phyloP scores from a whole-genome alignment of 1,139 yeast genomes.

The Nakaseomyces nivariensis region DNA sequence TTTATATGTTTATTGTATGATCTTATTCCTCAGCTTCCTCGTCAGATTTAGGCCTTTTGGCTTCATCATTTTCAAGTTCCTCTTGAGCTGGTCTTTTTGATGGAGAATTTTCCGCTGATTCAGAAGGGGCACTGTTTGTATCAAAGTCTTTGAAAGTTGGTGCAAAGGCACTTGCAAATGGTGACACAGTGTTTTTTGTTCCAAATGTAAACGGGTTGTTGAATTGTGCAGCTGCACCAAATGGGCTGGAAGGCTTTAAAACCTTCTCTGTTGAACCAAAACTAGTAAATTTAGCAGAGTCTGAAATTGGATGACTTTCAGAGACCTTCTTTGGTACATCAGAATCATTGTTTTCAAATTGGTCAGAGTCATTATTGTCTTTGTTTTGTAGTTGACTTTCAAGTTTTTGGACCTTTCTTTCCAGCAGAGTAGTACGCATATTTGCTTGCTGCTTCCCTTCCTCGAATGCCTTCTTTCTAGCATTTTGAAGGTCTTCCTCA shows the following conservation, averaged over 20 bases:
- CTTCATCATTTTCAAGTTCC: slow-evolving; percentile 1
- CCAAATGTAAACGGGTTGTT: slow-evolving; percentile 1
- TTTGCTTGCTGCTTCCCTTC: slow-evolving; percentile 32
- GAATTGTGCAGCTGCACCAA: background rate
- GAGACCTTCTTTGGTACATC: background rate
- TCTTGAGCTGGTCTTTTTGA: background rate
- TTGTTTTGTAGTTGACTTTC: slow-evolving; percentile 11
- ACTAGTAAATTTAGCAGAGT: background rate
- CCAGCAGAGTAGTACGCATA: slow-evolving; percentile 24
- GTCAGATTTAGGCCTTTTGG: background rate
- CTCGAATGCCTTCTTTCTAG: slow-evolving; percentile 32
- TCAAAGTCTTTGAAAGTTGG: background rate
- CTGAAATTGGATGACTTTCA: background rate
- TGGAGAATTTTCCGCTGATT: background rate
- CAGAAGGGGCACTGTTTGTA: background rate
- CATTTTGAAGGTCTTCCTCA: slow-evolving; percentile 26
- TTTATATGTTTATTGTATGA: background rate
- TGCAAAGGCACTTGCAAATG: slow-evolving; percentile 1
- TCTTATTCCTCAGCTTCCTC: background rate
- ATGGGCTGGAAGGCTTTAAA: slow-evolving; percentile 1
- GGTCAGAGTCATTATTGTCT: slow-evolving; percentile 12
- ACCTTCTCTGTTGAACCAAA: background rate
- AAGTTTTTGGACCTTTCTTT: slow-evolving; percentile 20
- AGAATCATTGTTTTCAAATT: slow-evolving; percentile 28
- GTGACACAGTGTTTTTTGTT: background rate